Conservation (phyloP, 495 filamentous ascomycete genomes). For the Saxispiralis lemnorum region DNA sequence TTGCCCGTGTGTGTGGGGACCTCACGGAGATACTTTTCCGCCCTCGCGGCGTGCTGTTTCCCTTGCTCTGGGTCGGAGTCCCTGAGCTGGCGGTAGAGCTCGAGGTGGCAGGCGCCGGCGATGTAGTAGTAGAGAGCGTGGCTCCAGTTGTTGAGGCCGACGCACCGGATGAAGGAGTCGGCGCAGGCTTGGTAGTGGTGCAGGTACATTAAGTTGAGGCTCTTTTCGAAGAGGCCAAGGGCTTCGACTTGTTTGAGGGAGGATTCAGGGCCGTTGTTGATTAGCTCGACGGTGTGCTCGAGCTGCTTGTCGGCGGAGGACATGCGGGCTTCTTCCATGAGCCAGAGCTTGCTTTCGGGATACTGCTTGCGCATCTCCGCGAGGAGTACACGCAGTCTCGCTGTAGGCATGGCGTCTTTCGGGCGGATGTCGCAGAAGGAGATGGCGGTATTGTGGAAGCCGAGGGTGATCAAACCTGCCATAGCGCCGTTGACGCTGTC, state of each 20-base stretch:
- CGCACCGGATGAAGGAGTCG: slow-evolving; percentile 45
- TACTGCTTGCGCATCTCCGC: slow-evolving; percentile 58
- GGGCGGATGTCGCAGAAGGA: slow-evolving; percentile 79
- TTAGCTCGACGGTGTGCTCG: slow-evolving; percentile 46
- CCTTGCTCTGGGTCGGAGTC: slow-evolving; percentile 34
- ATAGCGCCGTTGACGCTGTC: slow-evolving; percentile 77
- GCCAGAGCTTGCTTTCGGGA: slow-evolving; percentile 71
- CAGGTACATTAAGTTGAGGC: slow-evolving; percentile 59
- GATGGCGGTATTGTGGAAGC: slow-evolving; percentile 73
- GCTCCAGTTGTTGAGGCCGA: slow-evolving; percentile 80
- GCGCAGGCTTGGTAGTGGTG: slow-evolving; percentile 56
- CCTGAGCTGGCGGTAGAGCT: slow-evolving; percentile 52
- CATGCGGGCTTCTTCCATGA: slow-evolving; percentile 76
- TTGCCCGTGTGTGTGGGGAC: slow-evolving; percentile 63
- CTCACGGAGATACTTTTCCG: slow-evolving; percentile 50
- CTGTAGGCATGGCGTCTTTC: slow-evolving; percentile 51
- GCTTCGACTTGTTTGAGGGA: slow-evolving; percentile 73
- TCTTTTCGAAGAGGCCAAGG: slow-evolving; percentile 67
- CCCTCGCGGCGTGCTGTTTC: slow-evolving; percentile 38
- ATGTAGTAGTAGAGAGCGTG: slow-evolving; percentile 83
- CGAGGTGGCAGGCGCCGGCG: slow-evolving; percentile 57
- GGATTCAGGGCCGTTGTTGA: slow-evolving; percentile 39
- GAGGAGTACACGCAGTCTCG: slow-evolving; percentile 50
- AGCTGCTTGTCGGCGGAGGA: slow-evolving; percentile 48
- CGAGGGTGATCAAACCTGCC: slow-evolving; percentile 60